These are phyloP conservation scores for Sicyos baderoa DNA, from an alignment of 306 rosid genomes.

Conservation along the genomic window DNA sequence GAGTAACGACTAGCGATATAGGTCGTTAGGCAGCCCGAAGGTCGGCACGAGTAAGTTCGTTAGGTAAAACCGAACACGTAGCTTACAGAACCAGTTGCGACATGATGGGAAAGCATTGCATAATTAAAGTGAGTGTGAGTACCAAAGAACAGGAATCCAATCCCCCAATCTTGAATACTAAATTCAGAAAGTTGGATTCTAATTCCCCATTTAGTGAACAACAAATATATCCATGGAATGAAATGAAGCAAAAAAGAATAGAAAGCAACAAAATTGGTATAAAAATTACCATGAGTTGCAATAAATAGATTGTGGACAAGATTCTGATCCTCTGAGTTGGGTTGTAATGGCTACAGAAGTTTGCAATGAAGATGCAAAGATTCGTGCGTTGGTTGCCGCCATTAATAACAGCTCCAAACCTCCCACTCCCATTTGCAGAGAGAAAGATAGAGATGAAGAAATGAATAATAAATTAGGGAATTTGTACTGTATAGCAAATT, in stretches of 20 bases:
- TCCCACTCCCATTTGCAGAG: constrained; percentile 21
- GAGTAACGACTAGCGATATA: neutral
- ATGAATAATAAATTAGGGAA: too few species aligned
- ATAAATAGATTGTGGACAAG: constrained; percentile 25
- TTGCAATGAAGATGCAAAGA: constrained; percentile 45
- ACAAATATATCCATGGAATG: neutral
- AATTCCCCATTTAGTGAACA: neutral
- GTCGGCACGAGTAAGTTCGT: neutral
- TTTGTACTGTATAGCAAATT: too few species aligned
- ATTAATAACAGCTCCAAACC: constrained; percentile 29
- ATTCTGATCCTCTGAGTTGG: constrained; percentile 23
- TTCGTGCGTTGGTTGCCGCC: constrained; percentile 56
- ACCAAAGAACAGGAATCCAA: neutral
- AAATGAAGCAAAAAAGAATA: neutral
- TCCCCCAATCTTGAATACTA: neutral
- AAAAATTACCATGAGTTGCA: constrained; percentile 36
- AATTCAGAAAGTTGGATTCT: neutral
- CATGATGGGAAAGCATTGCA: neutral
- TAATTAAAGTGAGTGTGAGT: too few species aligned
- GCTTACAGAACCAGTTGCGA: neutral
- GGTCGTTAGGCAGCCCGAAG: neutral
- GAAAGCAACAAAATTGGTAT: neutral
- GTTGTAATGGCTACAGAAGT: constrained; percentile 24
- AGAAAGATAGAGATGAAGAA: constrained; percentile 20
- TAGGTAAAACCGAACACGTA: neutral